Conservation (phyloP, 306 rosid species). For the Glycine tomentella region DNA sequence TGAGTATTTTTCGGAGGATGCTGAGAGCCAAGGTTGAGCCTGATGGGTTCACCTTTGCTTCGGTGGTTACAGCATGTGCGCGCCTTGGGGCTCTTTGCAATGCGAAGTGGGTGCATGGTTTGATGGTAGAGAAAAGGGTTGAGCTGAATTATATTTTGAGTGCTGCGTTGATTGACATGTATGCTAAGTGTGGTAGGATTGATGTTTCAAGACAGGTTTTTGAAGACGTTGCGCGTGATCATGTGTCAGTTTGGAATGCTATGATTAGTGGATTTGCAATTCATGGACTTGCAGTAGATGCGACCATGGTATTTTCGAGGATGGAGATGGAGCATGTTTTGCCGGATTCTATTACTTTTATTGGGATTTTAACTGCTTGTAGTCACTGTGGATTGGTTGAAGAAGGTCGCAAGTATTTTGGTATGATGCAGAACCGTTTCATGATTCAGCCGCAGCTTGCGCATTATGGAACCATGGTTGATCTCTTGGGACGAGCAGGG, state of each 20-base stretch:
- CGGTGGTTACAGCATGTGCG: conserved; percentile 66
- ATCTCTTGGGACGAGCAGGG: conserved; percentile 76
- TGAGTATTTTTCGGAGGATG: conserved; percentile 58
- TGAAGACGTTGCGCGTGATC: conserved; percentile 45
- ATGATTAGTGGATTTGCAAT: conserved; percentile 75
- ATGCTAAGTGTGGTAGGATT: conserved; percentile 75
- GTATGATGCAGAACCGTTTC: conserved; percentile 60
- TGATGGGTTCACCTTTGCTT: conserved; percentile 78
- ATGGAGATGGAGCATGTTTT: conserved; percentile 63
- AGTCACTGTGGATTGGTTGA: conserved; percentile 73
- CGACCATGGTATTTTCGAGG: conserved; percentile 55
- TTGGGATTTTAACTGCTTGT: conserved; percentile 73
- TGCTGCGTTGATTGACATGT: conserved; percentile 72
- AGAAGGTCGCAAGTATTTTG: conserved; percentile 64
- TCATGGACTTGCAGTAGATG: conserved; percentile 73
- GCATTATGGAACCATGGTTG: conserved; percentile 83
- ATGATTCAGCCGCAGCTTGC: conserved; percentile 67
- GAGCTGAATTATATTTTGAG: conserved; percentile 62
- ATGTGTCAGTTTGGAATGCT: conserved; percentile 78
- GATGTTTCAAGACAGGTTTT: conserved; percentile 60
- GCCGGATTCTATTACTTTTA: conserved; percentile 71
- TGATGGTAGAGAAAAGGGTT: conserved; percentile 61
- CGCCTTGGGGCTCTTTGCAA: conserved; percentile 63
- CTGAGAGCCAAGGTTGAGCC: conserved; percentile 56
- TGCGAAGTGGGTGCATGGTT: conserved; percentile 68